Base-by-base conservation (phyloP, 2,329 filamentous ascomycete species). In the Podosphaera xanthii region DNA sequence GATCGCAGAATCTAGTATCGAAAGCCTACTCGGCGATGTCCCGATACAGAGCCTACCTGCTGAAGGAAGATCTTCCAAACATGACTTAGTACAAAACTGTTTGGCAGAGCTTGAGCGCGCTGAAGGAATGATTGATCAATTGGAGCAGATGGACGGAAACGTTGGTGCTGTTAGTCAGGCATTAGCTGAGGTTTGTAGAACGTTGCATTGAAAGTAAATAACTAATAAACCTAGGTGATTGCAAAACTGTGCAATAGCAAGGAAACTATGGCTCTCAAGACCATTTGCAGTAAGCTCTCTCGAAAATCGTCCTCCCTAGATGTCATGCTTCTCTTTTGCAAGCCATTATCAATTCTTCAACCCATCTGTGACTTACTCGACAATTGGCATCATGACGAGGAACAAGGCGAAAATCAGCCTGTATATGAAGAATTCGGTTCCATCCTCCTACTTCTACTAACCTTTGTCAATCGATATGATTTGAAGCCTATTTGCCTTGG, bases 131-230 rank as follows among this genome's bases (percentile, higher is more conserved):
- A 80, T 96, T 48, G 79, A 82, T 46, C 88, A 94, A 65, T 75
- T 98, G 33, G 88, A 95, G 60, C 84, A 84, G 57, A 89, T 92
- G 77, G 87, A 94, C 66, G 91, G 91, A 1, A 96, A 96, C 69
- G 87, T 87, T 2, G 88, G 87, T 1, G 87, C 88, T 1, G 87
- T 94, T 22, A 86, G 85, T 57, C 82, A 84, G 61, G 90, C 89
- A 2, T 74, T 90, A 52, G 79, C 82, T 46, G 84, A 87, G 73
- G 83, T 84, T 69, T 46, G 60, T 65, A 10, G 49, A 8, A 56
- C 12, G n/a, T 52, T 48, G 44, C 12, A n/a, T n/a, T 34, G 2
- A 14, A 10, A 57, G 49, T 46, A 3, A 44, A 8, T 33, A 10
- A 42, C 60, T 67, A 61, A 68, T 8, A 9, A 35, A 12, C 44